Percentiles rank a stretch among this genome's conserved stretches.
Conservation (phyloP, 2,329 filamentous ascomycete genomes). For the Conoideocrella luteorostrata region DNA sequence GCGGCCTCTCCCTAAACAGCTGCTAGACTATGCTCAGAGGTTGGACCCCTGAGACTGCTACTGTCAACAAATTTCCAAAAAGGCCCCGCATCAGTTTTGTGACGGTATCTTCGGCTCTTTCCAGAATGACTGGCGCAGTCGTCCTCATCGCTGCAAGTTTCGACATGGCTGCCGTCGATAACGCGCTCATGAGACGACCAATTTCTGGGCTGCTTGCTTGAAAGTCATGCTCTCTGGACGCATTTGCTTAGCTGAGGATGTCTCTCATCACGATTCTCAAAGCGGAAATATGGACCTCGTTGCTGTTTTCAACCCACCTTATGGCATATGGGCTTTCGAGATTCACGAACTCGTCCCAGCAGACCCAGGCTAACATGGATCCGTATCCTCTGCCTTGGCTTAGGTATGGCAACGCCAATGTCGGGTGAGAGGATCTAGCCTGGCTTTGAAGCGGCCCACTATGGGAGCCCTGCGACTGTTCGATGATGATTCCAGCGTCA, state of each 20-base stretch:
- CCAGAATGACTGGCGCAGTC: constrained; percentile 7
- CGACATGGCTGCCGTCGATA: constrained; percentile 13
- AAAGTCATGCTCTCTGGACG: constrained; percentile 12
- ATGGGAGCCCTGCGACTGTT: constrained; percentile 12
- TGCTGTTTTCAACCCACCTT: constrained; percentile 15
- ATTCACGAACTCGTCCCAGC: constrained; percentile 16
- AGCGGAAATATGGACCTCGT: constrained; percentile 13
- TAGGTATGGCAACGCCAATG: constrained; percentile 12
- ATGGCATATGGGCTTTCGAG: constrained; percentile 11
- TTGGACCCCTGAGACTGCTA: constrained; percentile 13
- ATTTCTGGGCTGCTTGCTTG: constrained; percentile 6
- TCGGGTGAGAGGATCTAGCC: constrained; percentile 10
- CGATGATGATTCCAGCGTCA: constrained; percentile 14
- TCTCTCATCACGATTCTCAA: constrained; percentile 13
- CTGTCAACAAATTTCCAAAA: constrained; percentile 14
- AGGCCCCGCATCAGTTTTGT: constrained; percentile 15
- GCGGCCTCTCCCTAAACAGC: constrained; percentile 10
- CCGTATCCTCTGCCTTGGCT: constrained; percentile 9
- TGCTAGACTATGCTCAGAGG: constrained; percentile 16
- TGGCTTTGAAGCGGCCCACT: constrained; percentile 11
- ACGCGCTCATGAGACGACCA: constrained; percentile 13
- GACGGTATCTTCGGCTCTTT: constrained; percentile 13
- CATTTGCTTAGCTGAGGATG: constrained; percentile 12
- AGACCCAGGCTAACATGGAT: constrained; percentile 14
- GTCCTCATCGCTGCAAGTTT: constrained; percentile 13